Evolutionary conservation across 2,329 filamentous ascomycete species (phyloP).

Genomic region (Ceratocystis cubensis): DNA sequence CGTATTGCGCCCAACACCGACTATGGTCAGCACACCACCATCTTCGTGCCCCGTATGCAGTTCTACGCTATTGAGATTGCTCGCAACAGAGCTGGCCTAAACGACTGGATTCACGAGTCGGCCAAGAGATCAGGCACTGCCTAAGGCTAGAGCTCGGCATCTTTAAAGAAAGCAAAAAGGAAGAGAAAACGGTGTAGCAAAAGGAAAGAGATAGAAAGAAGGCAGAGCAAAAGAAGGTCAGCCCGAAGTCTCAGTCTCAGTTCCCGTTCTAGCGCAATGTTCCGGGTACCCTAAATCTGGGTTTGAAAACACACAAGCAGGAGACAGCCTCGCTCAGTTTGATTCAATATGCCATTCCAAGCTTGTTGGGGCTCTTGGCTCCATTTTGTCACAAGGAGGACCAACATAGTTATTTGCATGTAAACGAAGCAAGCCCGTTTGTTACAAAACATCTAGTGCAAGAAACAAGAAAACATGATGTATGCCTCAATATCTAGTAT

Average conservation of each 20-base stretch:
- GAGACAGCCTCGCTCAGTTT: slow-evolving; percentile 4
- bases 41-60: slow-evolving; percentile 57
- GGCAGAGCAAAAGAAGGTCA: neutral
- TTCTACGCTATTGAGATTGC: slow-evolving; percentile 44
- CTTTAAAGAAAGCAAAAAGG: slow-evolving; percentile 1
- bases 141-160: neutral
- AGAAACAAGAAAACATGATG: too few relatives aligned
- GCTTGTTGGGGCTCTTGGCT: neutral
- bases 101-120: slow-evolving; percentile 94
- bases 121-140: slow-evolving; percentile 36
- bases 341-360: slow-evolving; percentile 2
- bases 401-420: neutral
- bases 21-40: slow-evolving; percentile 79
- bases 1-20: slow-evolving; percentile 65
- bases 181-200: neutral
- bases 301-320: neutral
- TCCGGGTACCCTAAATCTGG: too few relatives aligned
- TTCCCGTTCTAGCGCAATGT: too few relatives aligned
- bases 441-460: too few relatives aligned
- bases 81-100: slow-evolving; percentile 69
- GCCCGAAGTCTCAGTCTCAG: too few relatives aligned
- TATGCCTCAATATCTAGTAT: too few relatives aligned
- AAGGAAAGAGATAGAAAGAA: neutral
- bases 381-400: neutral
- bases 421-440: too few relatives aligned